phyloP scores from a whole-genome alignment of 495 filamentous ascomycete species.

The Penicillium verhagenii region DNA sequence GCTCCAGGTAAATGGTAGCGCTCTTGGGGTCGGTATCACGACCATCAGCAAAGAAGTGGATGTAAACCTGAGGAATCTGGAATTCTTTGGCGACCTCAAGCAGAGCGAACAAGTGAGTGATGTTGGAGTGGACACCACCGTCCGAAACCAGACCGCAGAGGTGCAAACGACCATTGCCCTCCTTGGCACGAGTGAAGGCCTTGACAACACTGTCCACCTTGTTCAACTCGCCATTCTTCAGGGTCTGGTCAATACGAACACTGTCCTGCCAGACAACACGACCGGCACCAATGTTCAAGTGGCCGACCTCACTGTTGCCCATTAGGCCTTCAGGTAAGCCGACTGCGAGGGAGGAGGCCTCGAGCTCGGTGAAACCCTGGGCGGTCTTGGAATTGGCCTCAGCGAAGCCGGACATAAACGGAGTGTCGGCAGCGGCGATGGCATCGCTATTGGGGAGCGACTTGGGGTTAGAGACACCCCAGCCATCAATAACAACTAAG shows the following conservation, averaged over 20 bases:
- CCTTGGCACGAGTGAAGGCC: slow-evolving; percentile 77
- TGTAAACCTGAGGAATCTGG: slow-evolving; percentile 84
- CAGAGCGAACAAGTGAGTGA: slow-evolving; percentile 84
- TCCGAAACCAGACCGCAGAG: slow-evolving; percentile 87
- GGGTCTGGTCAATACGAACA: slow-evolving; percentile 91
- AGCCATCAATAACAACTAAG: slow-evolving; percentile 99
- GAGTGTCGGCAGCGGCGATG: slow-evolving; percentile 87
- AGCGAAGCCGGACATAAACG: slow-evolving; percentile 80
- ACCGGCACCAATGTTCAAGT: slow-evolving; percentile 97
- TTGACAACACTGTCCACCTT: slow-evolving; percentile 76
- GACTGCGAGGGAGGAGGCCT: slow-evolving; percentile 93
- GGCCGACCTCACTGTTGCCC: slow-evolving; percentile 98
- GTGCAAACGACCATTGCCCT: slow-evolving; percentile 87
- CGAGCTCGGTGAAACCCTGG: slow-evolving; percentile 81
- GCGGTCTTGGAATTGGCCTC: slow-evolving; percentile 60
- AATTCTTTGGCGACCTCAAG: slow-evolving; percentile 85
- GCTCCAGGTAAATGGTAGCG: slow-evolving; percentile 78
- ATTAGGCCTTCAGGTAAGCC: slow-evolving; percentile 95
- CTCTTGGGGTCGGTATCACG: slow-evolving; percentile 97
- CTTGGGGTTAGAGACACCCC: slow-evolving; percentile 80
- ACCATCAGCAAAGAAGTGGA: slow-evolving; percentile 99
- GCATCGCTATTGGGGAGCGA: slow-evolving; percentile 87
- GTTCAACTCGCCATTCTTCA: slow-evolving; percentile 83
- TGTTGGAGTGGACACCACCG: slow-evolving; percentile 95
- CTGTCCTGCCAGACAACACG: slow-evolving; percentile 99